A percentile compares a stretch with the other conserved stretches of the same genome.
These are phyloP conservation scores for Tricholomella constricta DNA, from an alignment of 768 basidiomycete genomes.

Conservation along the genomic window DNA sequence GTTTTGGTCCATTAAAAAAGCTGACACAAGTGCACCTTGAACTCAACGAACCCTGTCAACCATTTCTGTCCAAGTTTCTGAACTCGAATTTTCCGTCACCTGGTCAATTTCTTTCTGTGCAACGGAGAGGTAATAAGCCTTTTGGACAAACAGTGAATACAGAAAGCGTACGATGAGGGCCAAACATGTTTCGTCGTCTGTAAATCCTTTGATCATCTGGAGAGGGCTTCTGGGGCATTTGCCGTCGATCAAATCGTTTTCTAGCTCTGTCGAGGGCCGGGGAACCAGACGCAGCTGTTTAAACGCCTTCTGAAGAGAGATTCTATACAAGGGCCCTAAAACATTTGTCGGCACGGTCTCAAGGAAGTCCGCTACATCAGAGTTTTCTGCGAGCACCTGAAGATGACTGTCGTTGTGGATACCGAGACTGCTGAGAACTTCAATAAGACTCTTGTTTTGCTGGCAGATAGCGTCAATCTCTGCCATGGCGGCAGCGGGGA, in stretches of 20 bases:
- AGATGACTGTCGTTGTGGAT: conserved; percentile 12
- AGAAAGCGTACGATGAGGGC: not conserved
- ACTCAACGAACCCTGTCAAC: not conserved
- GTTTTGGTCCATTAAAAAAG: not conserved
- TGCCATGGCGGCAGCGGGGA: not conserved
- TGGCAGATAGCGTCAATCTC: not conserved
- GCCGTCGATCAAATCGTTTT: not conserved
- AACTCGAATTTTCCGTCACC: not conserved
- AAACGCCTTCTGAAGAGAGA: not conserved
- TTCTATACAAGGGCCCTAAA: conserved; percentile 1
- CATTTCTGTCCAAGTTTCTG: not conserved
- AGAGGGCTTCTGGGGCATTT: not conserved
- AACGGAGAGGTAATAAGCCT: too few species aligned
- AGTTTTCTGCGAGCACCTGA: not conserved
- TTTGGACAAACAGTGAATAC: too few species aligned
- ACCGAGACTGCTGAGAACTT: not conserved
- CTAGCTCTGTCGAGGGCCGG: conserved; percentile 1
- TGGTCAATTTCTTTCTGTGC: not conserved
- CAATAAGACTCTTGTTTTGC: not conserved
- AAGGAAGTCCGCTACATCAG: conserved; percentile 2
- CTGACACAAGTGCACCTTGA: too few species aligned
- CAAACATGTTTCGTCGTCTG: not conserved
- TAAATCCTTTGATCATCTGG: not conserved
- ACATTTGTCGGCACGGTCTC: not conserved
- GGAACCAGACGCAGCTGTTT: not conserved